Evolutionary conservation across 805 yeast genomes (phyloP), one percentile per base, ranked within the genome.

Genomic region (Metschnikowia koreensis): DNA sequence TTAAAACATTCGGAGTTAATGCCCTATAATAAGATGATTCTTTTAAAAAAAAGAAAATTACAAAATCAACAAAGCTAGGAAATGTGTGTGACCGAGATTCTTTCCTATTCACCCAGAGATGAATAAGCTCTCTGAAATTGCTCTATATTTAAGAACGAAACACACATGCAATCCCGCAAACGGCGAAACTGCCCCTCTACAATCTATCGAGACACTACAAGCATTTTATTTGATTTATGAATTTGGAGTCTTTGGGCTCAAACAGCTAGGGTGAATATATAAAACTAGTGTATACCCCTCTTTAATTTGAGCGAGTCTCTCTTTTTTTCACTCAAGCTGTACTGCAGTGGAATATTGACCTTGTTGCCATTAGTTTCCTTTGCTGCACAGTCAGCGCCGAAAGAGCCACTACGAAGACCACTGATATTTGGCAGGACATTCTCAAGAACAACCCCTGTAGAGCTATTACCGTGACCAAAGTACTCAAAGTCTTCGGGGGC

Each of bases 291-390:
- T 29, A 74, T 75, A 33, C 79, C 79, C 62, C 79, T 65, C 50
- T 75, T 75, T 61, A 75, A 58, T 55, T 73, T 74, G 55, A 75
- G 67, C 27, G 76, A 70, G 44, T 75, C 79, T 53, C 79, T 63
- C 63, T 75, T 75, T 64, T 73, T 74, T 50, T 75, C 79, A 57
- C 75, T 71, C 51, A 74, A 62, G 39, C 69, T 68, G 45, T 66
- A 64, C 52, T 69, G 72, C 12, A 62, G 52, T 11, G 73, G 71
- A 47, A 71, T 59, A 52, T 63, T 63, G 31, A 67, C 59, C 45
- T 57, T 53, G 48, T 57, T 59, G 51, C 60, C 61, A 17, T 43
- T 54, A 22, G 51, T 52, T 27, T 57, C 61, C 39, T 46, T 54
- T 7, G 29, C 46, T 17, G 48, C 55, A 38, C 54, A 50, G 28